These are phyloP conservation scores for Fusarium sp. DNA, from an alignment of 2,329 filamentous ascomycete species.

Conservation along the genomic window DNA sequence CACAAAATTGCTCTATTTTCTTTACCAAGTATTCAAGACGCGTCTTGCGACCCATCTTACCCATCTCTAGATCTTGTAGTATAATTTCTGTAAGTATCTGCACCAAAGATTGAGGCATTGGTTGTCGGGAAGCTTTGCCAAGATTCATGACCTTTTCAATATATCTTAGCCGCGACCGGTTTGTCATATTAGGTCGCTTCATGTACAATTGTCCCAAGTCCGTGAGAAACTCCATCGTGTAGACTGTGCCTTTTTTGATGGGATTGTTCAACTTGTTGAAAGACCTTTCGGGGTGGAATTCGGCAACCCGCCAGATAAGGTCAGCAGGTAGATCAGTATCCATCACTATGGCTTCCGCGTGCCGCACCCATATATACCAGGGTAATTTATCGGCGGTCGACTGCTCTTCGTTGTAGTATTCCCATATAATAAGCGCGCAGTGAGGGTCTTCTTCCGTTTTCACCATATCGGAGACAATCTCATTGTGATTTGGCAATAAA, in stretches of 20 bases:
- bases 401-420: constrained; percentile 16
- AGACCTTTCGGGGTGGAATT: constrained; percentile 25
- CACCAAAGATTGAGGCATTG: constrained; percentile 44
- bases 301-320: constrained; percentile 47
- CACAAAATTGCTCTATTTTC: constrained; percentile 45
- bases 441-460: constrained; percentile 1
- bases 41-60: constrained; percentile 47
- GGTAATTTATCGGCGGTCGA: constrained; percentile 39
- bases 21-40: constrained; percentile 49
- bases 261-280: neutral
- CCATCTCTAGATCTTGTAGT: constrained; percentile 50
- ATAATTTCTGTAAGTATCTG: constrained; percentile 44
- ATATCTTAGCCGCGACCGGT: constrained; percentile 48
- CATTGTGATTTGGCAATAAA: neutral
- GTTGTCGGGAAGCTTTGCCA: constrained; percentile 40
- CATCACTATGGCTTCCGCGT: constrained; percentile 49
- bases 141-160: constrained; percentile 44
- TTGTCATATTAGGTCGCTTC: constrained; percentile 43
- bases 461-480: constrained; percentile 9
- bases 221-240: constrained; percentile 44
- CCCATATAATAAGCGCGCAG: constrained; percentile 21
- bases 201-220: constrained; percentile 48
- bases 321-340: constrained; percentile 43
- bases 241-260: constrained; percentile 7
- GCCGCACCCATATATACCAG: constrained; percentile 50